Conservation (phyloP, 2,329 filamentous ascomycete species). For the Rhytidhysteron rufulum region DNA sequence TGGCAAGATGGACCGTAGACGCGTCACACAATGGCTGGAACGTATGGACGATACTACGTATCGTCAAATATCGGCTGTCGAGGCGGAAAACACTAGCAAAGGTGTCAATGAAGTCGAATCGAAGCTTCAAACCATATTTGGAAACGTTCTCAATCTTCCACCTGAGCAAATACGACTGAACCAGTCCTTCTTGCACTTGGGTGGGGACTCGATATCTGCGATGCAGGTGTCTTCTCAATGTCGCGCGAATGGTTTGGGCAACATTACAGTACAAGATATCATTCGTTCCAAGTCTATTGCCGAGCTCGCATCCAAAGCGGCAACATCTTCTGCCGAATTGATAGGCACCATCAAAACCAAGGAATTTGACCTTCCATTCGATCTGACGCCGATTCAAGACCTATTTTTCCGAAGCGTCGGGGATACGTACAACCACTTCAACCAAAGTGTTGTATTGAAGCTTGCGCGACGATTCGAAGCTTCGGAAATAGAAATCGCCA, state of each 20-base stretch:
- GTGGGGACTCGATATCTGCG: conserved; percentile 33
- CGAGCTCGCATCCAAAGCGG: conserved; percentile 18
- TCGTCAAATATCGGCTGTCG: conserved; percentile 24
- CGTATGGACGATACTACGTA: conserved; percentile 25
- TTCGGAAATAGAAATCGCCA: conserved; percentile 21
- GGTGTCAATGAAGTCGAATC: conserved; percentile 17
- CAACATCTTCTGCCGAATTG: conserved; percentile 8
- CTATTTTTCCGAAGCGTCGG: conserved; percentile 26
- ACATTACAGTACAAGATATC: conserved; percentile 34
- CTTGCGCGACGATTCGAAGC: conserved; percentile 19
- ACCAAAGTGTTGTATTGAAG: conserved; percentile 27
- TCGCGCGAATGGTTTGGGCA: conserved; percentile 23
- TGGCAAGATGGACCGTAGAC: conserved; percentile 28
- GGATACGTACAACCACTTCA: conserved; percentile 25
- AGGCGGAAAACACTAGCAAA: conserved; percentile 10
- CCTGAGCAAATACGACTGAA: conserved; percentile 25
- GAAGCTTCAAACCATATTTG: conserved; percentile 27
- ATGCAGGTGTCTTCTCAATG: conserved; percentile 33
- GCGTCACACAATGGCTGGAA: conserved; percentile 27
- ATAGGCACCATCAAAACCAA: conserved; percentile 4
- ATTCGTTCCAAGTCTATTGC: conserved; percentile 29
- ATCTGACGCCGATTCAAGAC: conserved; percentile 26
- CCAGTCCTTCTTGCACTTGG: conserved; percentile 30
- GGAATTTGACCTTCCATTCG: conserved; percentile 23
- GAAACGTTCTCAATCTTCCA: conserved; percentile 24